Percentiles rank a stretch among this genome's conserved stretches.
Conservation (phyloP, 805 yeast species). For the Blastobotrys parvus region DNA sequence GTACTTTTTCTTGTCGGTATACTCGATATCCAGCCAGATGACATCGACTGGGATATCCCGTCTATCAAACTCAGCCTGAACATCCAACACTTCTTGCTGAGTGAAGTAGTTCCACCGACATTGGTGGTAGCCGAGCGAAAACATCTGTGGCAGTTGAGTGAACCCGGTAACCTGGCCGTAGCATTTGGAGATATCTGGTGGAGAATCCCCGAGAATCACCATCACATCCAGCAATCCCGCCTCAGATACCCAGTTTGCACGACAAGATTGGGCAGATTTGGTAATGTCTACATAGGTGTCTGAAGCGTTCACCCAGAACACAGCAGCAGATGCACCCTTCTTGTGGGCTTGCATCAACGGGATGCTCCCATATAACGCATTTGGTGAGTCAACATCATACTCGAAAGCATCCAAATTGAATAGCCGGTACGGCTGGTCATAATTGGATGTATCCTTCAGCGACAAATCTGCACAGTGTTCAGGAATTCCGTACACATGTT, state of each 20-base stretch:
- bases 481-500: slow-evolving; percentile 82
- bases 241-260: slow-evolving; percentile 91
- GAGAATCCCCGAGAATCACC: slow-evolving; percentile 49
- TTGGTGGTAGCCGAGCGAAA: slow-evolving; percentile 87
- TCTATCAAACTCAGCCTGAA: slow-evolving; percentile 62
- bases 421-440: slow-evolving; percentile 67
- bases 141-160: slow-evolving; percentile 63
- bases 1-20: slow-evolving; percentile 76
- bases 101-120: slow-evolving; percentile 97
- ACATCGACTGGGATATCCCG: slow-evolving; percentile 76
- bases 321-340: slow-evolving; percentile 46
- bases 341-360: slow-evolving; percentile 72
- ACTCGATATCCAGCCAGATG: slow-evolving; percentile 93
- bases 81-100: slow-evolving; percentile 70
- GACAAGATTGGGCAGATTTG: slow-evolving; percentile 8
- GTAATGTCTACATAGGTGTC: slow-evolving; percentile 79
- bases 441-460: slow-evolving; percentile 54
- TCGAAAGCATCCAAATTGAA: slow-evolving; percentile 92
- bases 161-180: slow-evolving; percentile 70
- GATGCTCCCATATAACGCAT: slow-evolving; percentile 90
- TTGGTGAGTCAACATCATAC: slow-evolving; percentile 67
- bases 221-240: slow-evolving; percentile 75
- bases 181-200: slow-evolving; percentile 47
- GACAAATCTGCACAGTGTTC: slow-evolving; percentile 85
- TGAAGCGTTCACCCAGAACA: slow-evolving; percentile 87